Evolutionary conservation across 495 filamentous ascomycete species (phyloP), one percentile per base, ranked within the genome.

Genomic region (Poronia punctata): DNA sequence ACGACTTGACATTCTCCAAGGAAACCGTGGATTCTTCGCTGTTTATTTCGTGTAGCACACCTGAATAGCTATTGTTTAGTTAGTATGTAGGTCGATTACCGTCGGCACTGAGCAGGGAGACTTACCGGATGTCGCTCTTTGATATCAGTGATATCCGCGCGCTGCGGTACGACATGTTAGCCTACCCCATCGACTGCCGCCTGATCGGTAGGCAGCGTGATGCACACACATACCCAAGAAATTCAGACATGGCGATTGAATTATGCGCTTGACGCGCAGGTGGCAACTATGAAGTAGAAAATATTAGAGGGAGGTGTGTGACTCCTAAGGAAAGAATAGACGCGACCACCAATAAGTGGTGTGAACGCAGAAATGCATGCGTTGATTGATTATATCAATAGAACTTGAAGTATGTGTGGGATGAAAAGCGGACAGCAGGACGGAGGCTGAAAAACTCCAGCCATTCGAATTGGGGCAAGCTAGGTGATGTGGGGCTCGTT

Each of bases 31-130:
- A 88, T 42, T 82, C 83, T 60, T 95, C 88, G 33, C 92, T 94
- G 65, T 93, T 95, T 79, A 99, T 97, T 62, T 96, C 87, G 68
- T 95, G 86, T 22, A 99, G 77, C 30, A 84, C 88, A 46, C 92
- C 92, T 49, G 94, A 87, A 72, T 98, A 98, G 51, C 89, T 95
- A 43, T 14, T 42, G 21, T 34, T 21, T 18, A 25, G 35, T 48
- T 40, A 36, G 45, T 32, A 35, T 41, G 49, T 50, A 69, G 42
- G 69, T 57, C 39, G 31, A 20, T 19, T 2, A 30, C 27, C 15
- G 38, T 19, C 22, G 38, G 9, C 18, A 15, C 2, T 40, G 25
- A 42, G 37, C 42, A 48, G 18, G 44, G 40, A 19, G 14, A 61
- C 80, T 46, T 68, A 93, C 85, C 88, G 84, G 65, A 99, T 96